A percentile compares a stretch with the other conserved stretches of the same genome.
phyloP scores from a whole-genome alignment of 306 rosid species.

The Vigna nakashimae region DNA sequence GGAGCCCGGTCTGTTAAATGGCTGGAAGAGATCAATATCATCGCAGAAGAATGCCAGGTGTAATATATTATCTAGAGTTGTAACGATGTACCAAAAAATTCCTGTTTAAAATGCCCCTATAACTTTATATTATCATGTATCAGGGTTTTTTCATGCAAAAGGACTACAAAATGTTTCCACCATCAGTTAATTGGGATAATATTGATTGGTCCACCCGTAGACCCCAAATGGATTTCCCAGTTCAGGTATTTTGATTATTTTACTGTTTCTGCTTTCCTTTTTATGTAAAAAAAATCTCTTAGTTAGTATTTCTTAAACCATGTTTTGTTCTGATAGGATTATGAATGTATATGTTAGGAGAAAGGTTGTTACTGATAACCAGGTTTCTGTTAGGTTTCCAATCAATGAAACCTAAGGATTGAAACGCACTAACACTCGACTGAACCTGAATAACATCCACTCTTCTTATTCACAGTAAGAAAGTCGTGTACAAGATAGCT shows the following conservation, averaged over 20 bases:
- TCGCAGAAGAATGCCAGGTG: conserved; percentile 91
- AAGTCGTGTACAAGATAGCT: too few species aligned
- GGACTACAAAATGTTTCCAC: conserved; percentile 99
- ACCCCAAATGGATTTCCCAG: conserved; percentile 98
- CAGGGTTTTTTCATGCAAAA: conserved; percentile 99
- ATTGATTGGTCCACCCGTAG: conserved; percentile 86
- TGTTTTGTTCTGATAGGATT: background rate
- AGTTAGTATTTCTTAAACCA: background rate
- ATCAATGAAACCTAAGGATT: too few species aligned
- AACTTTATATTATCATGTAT: conserved; percentile 43
- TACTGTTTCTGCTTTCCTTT: conserved; percentile 18
- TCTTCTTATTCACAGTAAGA: too few species aligned
- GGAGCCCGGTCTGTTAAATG: conserved; percentile 99
- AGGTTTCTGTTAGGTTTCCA: too few species aligned
- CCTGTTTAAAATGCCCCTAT: conserved; percentile 18
- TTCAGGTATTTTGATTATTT: conserved; percentile 69
- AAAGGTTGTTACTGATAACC: too few species aligned
- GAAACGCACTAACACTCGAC: too few species aligned
- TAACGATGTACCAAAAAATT: conserved; percentile 20
- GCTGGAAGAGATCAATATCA: conserved; percentile 77
- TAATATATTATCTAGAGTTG: conserved; percentile 35
- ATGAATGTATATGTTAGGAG: background rate
- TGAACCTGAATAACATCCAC: too few species aligned
- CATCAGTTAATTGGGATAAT: conserved; percentile 92
- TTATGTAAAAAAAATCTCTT: background rate